Base-by-base conservation (phyloP, 257 asterid genomes). In the Salvia rosmarinus region DNA sequence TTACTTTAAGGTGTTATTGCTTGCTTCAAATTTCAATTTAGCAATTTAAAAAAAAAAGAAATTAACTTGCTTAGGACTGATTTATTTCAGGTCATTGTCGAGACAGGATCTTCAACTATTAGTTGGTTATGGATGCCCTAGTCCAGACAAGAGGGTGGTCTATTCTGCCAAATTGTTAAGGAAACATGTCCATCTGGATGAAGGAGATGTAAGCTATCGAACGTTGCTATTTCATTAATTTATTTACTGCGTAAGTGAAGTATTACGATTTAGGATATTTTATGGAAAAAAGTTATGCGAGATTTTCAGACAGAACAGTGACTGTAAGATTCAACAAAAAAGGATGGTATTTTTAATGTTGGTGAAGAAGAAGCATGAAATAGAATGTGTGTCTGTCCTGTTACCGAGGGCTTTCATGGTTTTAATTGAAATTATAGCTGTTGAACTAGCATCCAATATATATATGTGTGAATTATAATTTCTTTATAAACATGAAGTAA, bases 51-150 rank as follows among this genome's bases (percentile, higher is more conserved):
- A n/a, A n/a, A n/a, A n/a, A n/a, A n/a, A n/a, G n/a, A n/a, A 23
- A 21, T 70, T 52, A 57, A 71, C n/a, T 37, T 66, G 43, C 83
- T 80, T 64, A 61, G 61, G 54, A 21, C 37, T 59, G 40, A 54
- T 70, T 78, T 75, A 64, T 89, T 88, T 82, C 95, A 94, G 98
- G 97, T 75, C 96, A 70, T 74, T 94, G 85, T 81, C 96, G 14
- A 89, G 97, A 75, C 91, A 89, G 71, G 98, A 94, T 84, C 87
- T 94, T 77, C 98, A 94, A 69, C 64, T 94, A 58, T 75, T 94
- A 80, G 98, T 94, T 80, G 98, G 98, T 76, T 87, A 90, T 82
- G 98, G 98, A 77, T 94, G 98, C 75, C 89, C 95, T 17, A 89
- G 92, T 77, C 58, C 85, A 56, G 96, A 94, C 81, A 94, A 83